Base-by-base conservation (phyloP, 768 basidiomycete species). In the Mycena polygramma region DNA sequence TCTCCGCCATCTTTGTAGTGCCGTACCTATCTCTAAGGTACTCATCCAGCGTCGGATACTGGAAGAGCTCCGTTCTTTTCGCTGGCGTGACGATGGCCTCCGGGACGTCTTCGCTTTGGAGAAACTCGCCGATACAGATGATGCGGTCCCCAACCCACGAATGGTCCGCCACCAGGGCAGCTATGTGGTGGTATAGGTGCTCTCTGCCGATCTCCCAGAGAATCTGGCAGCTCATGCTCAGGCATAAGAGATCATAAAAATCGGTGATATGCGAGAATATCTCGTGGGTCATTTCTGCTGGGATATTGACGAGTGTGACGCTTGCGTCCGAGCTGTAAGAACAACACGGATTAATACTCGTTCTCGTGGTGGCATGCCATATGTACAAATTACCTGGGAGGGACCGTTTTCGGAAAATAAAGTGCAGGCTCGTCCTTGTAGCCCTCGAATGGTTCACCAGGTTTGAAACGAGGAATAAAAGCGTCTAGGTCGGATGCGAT, bases 111-210 rank as follows among this genome's bases (percentile, higher is more conserved):
- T 62, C 49, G 7, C 26, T 37, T 10, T 43, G 0, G 7, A 68
- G 58, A 19, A 74, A 71, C 39, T 75, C 73, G 3, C 75, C 71
- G 48, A 75, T 14, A 65, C 70, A 74, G 17, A 77, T 74, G 53
- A 77, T 70, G 11, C 77, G 73, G 43, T 76, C 68, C 22, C 64
- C 64, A 7, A n/a, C 57, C n/a, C 64, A 66, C 3, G 57, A 57
- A 15, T n/a, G 17, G 1, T 20, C 26, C 30, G 64, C 46, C 3
- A 36, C 55, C 7, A 66, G 2, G 0, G 9, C 35, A 3, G 46
- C 55, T 22, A 51, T 37, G 48, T 15, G 48, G 20, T 24, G 45
- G n/a, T 66, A 48, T n/a, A 66, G 49, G 20, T 57, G 35, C 15
- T 46, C 22, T 22, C 55, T 7, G 11, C 55, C 64, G 36, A 66